Evolutionary conservation across 805 yeast genomes (phyloP), one percentile per base, ranked within the genome.

Genomic region (Saturnispora mendoncae): DNA sequence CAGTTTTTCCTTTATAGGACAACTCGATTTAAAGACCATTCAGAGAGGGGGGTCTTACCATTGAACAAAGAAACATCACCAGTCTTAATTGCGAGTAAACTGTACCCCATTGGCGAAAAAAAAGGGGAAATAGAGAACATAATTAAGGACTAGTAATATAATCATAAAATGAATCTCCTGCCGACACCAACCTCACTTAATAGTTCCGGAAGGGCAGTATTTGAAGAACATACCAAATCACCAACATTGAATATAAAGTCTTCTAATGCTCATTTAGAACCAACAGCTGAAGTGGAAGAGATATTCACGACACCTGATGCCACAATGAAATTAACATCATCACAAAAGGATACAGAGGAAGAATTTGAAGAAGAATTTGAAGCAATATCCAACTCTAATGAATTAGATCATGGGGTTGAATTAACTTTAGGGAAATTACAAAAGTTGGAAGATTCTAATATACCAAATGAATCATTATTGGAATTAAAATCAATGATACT

Each of bases 401-500:
- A 8, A 12, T 29, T 39, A 21, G 38, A 39, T 17, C 23, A 14
- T 9, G 38, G 33, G 15, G 38, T 33, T 27, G 15, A 28, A 28
- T 15, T 19, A 20, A 39, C 28, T 23, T 17, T 33, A 17, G 27
- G 18, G 18, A 33, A 29, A 13, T 21, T 39, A 9, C 20, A 26
- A 33, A 23, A 33, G 6, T 19, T 39, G 26, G 42, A 39, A 20
- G 15, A 21, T 7, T 17, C 25, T 2, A 23, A 26, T 23, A 24
- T 20, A 15, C 31, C n/a, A 9, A 33, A 39, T 15, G 33, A 33
- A 21, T 26, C 33, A 13, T 18, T 39, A 15, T 24, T 39, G 4
- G 32, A 35, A 21, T 23, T 46, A 4, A 43, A 49, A 33, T 50
- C 54, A 15, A 48, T 57, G 7, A 41, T 61, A 1, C 45, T 62